phyloP scores from a whole-genome alignment of 2,329 filamentous ascomycete species.

The Gnomoniopsis smithogilvyi region DNA sequence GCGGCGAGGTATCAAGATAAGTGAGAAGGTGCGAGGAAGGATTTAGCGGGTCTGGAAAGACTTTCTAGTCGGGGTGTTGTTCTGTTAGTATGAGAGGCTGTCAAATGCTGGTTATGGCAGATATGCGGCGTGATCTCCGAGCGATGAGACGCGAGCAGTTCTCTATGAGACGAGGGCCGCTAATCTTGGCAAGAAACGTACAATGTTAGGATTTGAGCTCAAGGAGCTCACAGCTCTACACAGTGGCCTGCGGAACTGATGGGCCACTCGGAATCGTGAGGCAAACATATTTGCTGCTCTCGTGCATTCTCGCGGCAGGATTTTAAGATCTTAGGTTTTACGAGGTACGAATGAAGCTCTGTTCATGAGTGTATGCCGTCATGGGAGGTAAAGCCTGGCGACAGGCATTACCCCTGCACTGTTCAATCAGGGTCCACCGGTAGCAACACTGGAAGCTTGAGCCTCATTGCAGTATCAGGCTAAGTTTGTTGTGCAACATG shows the following conservation, averaged over 20 bases:
- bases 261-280: conserved; percentile 24
- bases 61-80: conserved; percentile 43
- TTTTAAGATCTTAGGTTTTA: neutral
- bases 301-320: neutral
- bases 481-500: neutral
- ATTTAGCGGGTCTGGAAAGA: conserved; percentile 46
- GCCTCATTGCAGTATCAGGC: neutral
- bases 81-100: no score
- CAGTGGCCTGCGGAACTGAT: conserved; percentile 22
- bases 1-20: conserved; percentile 51
- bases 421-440: neutral
- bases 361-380: conserved; percentile 11
- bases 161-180: neutral
- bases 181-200: conserved; percentile 30
- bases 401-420: conserved; percentile 13
- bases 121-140: neutral
- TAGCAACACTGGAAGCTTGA: neutral
- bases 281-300: conserved; percentile 27
- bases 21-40: conserved; percentile 51
- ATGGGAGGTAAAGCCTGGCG: neutral
- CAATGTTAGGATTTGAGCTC: conserved; percentile 51
- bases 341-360: neutral
- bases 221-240: conserved; percentile 42
- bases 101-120: no score
- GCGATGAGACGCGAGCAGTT: no score